Evolutionary conservation across 2,329 filamentous ascomycete genomes (phyloP).

Genomic region (Colletotrichum simmondsii): DNA sequence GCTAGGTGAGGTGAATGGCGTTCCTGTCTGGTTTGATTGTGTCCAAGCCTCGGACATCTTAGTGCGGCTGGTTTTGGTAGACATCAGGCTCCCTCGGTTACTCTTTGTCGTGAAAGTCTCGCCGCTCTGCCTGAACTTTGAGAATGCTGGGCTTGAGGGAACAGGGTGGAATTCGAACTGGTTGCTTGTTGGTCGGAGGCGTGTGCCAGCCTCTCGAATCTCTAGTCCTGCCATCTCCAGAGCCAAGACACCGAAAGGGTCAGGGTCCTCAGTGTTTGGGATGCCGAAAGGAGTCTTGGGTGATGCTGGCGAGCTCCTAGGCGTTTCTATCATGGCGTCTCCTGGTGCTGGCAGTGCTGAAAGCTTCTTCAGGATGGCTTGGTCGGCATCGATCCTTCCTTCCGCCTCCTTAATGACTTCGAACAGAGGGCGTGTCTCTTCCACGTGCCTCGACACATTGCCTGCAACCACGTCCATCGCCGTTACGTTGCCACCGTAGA

Average conservation of each 20-base stretch:
- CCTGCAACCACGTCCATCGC: conserved; percentile 69
- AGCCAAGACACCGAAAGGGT: conserved; percentile 91
- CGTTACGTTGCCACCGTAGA: conserved; percentile 61
- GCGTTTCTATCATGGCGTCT: conserved; percentile 70
- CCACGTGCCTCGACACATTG: conserved; percentile 63
- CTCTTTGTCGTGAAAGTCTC: conserved; percentile 71
- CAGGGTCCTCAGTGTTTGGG: conserved; percentile 82
- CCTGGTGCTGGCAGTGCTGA: conserved; percentile 78
- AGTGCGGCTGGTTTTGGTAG: conserved; percentile 74
- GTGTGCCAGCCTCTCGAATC: conserved; percentile 88
- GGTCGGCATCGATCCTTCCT: conserved; percentile 81
- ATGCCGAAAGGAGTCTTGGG: conserved; percentile 73
- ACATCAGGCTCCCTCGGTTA: conserved; percentile 81
- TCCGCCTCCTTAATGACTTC: conserved; percentile 91
- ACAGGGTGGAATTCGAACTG: conserved; percentile 85
- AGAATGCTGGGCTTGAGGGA: conserved; percentile 78
- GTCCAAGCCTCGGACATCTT: conserved; percentile 77
- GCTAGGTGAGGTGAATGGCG: conserved; percentile 64
- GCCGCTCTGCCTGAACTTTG: conserved; percentile 72
- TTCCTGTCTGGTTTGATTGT: conserved; percentile 67
- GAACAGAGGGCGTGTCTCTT: conserved; percentile 70
- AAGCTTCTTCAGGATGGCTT: conserved; percentile 70
- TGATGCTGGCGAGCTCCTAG: conserved; percentile 44
- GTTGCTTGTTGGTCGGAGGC: conserved; percentile 77
- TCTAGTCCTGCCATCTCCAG: conserved; percentile 91